Evolutionary conservation across 2,329 filamentous ascomycete species (phyloP).

Genomic region (Colletotrichum lupini): DNA sequence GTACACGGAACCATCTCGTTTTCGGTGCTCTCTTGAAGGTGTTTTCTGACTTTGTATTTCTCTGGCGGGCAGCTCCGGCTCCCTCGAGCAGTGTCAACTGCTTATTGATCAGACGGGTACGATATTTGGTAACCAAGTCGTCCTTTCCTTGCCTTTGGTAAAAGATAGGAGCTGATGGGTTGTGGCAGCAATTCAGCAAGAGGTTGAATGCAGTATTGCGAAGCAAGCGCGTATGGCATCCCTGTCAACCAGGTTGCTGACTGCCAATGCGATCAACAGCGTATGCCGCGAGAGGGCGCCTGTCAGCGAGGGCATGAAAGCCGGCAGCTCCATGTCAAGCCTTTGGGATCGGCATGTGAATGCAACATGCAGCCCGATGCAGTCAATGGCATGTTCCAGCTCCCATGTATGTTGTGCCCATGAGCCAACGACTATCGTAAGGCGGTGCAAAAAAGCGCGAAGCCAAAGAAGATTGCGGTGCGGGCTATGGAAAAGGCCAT

Average conservation of each 20-base stretch:
- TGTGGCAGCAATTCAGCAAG: no score
- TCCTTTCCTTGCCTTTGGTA: not conserved
- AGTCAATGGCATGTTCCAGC: no score
- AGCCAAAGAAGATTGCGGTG: not conserved
- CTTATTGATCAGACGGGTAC: no score
- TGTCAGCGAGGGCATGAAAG: not conserved
- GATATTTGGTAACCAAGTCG: no score
- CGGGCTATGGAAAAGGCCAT: not conserved
- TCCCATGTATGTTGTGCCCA: no score
- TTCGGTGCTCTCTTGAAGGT: not conserved
- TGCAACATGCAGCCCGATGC: not conserved
- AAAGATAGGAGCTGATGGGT: not conserved
- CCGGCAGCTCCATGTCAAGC: not conserved
- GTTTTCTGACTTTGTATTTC: not conserved
- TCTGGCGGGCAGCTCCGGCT: no score
- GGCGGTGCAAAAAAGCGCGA: not conserved
- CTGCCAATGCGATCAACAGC: no score
- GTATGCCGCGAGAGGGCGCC: not conserved
- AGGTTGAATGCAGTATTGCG: no score
- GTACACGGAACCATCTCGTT: not conserved
- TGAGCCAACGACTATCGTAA: no score
- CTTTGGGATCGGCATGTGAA: conserved; percentile 5
- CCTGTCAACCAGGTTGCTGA: no score
- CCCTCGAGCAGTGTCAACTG: no score
- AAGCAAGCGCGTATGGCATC: no score